Evolutionary conservation across 2,329 filamentous ascomycete genomes (phyloP).

Genomic region (Plectosphaerella sp.): DNA sequence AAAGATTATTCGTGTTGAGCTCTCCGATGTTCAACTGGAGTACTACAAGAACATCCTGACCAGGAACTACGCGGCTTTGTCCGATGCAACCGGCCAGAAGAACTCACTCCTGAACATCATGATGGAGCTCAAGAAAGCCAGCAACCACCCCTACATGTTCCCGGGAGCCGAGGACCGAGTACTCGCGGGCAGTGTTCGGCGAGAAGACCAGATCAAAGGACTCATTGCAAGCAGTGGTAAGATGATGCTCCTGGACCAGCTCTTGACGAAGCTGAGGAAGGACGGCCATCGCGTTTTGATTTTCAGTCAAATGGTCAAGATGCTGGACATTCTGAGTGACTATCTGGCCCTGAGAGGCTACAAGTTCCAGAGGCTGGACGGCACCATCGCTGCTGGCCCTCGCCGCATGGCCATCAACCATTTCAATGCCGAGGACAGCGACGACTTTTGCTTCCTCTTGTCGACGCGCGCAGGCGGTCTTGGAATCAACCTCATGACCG

Average conservation of each 20-base stretch:
- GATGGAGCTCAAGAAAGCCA: constrained; percentile 99
- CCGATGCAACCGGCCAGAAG: constrained; percentile 88
- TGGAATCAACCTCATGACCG: constrained; percentile 99
- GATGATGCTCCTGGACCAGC: constrained; percentile 97
- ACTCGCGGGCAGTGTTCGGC: constrained; percentile 70
- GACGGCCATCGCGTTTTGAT: constrained; percentile 95
- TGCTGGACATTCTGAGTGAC: constrained; percentile 93
- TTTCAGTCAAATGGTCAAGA: constrained; percentile 99
- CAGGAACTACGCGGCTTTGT: constrained; percentile 90
- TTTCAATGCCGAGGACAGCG: constrained; percentile 94
- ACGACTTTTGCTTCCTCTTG: constrained; percentile 93
- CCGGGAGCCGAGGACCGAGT: constrained; percentile 89
- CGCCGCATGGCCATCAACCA: constrained; percentile 95
- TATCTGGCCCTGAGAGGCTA: constrained; percentile 93
- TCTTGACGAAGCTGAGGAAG: constrained; percentile 88
- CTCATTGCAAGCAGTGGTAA: constrained; percentile 97
- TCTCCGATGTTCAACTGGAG: constrained; percentile 93
- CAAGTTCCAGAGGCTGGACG: constrained; percentile 90
- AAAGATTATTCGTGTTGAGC: constrained; percentile 96
- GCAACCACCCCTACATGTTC: constrained; percentile 98
- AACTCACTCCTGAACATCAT: constrained; percentile 96
- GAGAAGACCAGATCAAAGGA: constrained; percentile 87
- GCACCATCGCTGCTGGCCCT: constrained; percentile 84
- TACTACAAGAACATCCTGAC: constrained; percentile 99
- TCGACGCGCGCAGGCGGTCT: constrained; percentile 94